Conservation (phyloP, 2,329 filamentous ascomycete species). For the Ascochyta clinopodiicola region DNA sequence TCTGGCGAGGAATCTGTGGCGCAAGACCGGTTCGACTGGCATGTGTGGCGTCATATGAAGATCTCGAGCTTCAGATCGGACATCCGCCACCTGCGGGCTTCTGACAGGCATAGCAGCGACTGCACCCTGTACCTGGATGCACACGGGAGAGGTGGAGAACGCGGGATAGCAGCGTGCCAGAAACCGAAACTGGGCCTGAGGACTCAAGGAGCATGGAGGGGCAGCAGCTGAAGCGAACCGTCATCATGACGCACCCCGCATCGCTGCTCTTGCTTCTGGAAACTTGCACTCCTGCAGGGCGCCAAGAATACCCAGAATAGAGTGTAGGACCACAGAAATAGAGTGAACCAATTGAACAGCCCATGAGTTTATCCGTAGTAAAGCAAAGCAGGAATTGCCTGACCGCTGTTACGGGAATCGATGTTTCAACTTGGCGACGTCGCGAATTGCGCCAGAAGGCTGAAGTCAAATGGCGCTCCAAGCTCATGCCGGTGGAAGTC, state of each 20-base stretch:
- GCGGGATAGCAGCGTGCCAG: slow-evolving; percentile 2
- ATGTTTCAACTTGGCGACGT: background rate
- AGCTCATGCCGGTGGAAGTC: background rate
- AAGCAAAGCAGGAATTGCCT: slow-evolving; percentile 5
- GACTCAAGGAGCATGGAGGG: background rate
- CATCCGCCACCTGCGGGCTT: background rate
- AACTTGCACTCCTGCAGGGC: background rate
- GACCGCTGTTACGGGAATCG: slow-evolving; percentile 3
- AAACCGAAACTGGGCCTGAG: background rate
- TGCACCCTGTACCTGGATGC: slow-evolving; percentile 13
- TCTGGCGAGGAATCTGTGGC: slow-evolving; percentile 13
- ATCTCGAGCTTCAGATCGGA: slow-evolving; percentile 23
- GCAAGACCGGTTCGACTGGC: slow-evolving; percentile 4
- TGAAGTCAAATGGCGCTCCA: slow-evolving; percentile 6
- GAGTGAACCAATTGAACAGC: slow-evolving; percentile 6
- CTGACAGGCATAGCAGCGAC: background rate
- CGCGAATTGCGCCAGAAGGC: background rate
- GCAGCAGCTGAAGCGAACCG: background rate
- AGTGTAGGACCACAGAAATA: slow-evolving; percentile 9
- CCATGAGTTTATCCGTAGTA: background rate
- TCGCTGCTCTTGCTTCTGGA: background rate
- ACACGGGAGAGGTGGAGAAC: slow-evolving; percentile 20
- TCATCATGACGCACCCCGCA: slow-evolving; percentile 18
- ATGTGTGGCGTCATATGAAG: slow-evolving; percentile 26
- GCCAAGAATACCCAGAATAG: slow-evolving; percentile 6